Evolutionary conservation across 169 alveolate genomes (phyloP), one percentile per base, ranked within the genome.

Genomic region (Plasmodium gonderi): DNA sequence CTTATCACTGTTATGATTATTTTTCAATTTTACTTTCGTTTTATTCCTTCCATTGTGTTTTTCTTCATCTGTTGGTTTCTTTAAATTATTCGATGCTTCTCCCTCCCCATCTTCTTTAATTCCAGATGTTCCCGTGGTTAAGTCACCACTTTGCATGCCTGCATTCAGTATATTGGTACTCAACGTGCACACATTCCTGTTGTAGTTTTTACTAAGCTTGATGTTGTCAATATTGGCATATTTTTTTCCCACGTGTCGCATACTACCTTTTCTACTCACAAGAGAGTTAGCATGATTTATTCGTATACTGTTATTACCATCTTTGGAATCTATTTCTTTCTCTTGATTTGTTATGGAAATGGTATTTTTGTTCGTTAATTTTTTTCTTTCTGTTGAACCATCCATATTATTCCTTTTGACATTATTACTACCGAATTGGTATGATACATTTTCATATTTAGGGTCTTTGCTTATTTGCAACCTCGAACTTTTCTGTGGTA

Each of bases 271-370:
- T n/a, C n/a, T n/a, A 12, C 72, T 8, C 72, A 17, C 17, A 17
- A 23, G 2, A n/a, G 0, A 29, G 26, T 60, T 60, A 6, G 17
- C 26, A 60, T 60, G 33, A n/a, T n/a, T 17, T 60, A 17, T 20
- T 12, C n/a, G 40, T 36, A 23, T n/a, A 23, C 40, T n/a, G 40
- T 60, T 60, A 60, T 36, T 60, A 23, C 72, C 38, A 38, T 45
- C 67, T 20, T 14, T 17, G 42, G 65, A n/a, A 23, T 9, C 72
- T 20, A 17, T 44, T 12, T 64, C 79, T 36, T 36, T 36, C 31
- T 20, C 72, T 7, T 60, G 17, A 80, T 80, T 80, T n/a, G 72
- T 36, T 17, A 77, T 14, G 12, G 75, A 77, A 6, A 77, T 77
- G 45, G 23, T 9, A 36, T 49, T 47, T n/a, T 23, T 49, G 26